Evolutionary conservation across 805 yeast species (phyloP), one percentile per base, ranked within the genome.

Genomic region (Allodekkera sacchari): DNA sequence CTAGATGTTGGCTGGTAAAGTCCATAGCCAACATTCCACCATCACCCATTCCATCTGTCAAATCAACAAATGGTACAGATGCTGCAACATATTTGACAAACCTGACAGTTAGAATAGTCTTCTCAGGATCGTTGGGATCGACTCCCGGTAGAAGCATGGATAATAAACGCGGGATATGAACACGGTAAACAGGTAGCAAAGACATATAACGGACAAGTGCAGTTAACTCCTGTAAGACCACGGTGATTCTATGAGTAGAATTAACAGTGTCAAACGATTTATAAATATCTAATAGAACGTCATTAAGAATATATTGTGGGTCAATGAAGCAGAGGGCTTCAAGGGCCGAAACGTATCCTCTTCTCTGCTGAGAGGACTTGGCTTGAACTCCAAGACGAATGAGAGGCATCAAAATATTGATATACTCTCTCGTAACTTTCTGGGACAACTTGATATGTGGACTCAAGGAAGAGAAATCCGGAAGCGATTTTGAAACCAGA

Each of bases 61-160:
- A 47, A 44, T 81, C 84, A 18, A 63, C 60, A 38, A 87, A 64
- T 1, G 96, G 96, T 3, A 82, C 71, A 34, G 77, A 79, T 6
- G 80, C 63, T 1, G 85, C 77, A 16, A 79, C 70, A 0, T 83
- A 64, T 8, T 83, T 79, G 34, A 92, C 68, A 13, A 82, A 67
- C 36, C 77, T 71, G 25, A 88, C 57, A 0, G 94, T 70, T 31
- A 74, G 68, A 11, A 76, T 64, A 0, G 95, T 78, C 48, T 88
- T 73, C 10, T 64, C 66, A 30, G 85, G 65, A 53, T 92, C 98
- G 50, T 88, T 92, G 1, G 88, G 72, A 50, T 92, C 97, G 18
- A 92, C 75, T 19, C 92, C 95, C 0, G 87, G 83, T 6, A 87
- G 52, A 2, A 78, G 60, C 53, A 84, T 64, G 18, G 77, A 71